A percentile compares a stretch with the other conserved stretches of the same genome.
Conservation (phyloP, 805 yeast species). For the Peterozyma xylosa region DNA sequence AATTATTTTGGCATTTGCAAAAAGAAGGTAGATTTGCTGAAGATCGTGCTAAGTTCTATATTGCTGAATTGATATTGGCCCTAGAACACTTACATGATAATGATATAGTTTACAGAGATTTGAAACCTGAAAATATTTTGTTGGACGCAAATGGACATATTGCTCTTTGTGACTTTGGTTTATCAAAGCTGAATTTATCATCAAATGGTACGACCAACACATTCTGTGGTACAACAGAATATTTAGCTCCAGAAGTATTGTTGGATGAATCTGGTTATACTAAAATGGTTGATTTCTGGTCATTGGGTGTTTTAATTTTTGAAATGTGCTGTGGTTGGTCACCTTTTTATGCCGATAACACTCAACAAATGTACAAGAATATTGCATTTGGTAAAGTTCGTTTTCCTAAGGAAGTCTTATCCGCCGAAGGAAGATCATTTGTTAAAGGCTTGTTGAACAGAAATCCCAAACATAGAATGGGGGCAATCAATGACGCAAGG, state of each 20-base stretch:
- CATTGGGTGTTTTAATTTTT: slow-evolving; percentile 90
- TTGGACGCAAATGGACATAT: slow-evolving; percentile 96
- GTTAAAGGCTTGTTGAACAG: slow-evolving; percentile 93
- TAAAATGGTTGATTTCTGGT: slow-evolving; percentile 99
- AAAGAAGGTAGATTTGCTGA: slow-evolving; percentile 92
- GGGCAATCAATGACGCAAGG: slow-evolving; percentile 85
- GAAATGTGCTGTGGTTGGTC: slow-evolving; percentile 99
- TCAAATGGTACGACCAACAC: slow-evolving; percentile 90
- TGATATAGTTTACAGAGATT: slow-evolving; percentile 92
- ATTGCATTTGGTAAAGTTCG: slow-evolving; percentile 97
- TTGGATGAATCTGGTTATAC: slow-evolving; percentile 96
- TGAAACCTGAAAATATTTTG: slow-evolving; percentile 93
- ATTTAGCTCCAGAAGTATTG: slow-evolving; percentile 93
- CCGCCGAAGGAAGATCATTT: slow-evolving; percentile 89
- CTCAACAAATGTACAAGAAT: slow-evolving; percentile 98
- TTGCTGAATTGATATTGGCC: slow-evolving; percentile 91
- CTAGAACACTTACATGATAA: slow-evolving; percentile 92
- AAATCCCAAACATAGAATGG: slow-evolving; percentile 92
- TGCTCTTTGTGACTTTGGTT: slow-evolving; percentile 95
- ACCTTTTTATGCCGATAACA: slow-evolving; percentile 95
- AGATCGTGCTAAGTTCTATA: slow-evolving; percentile 92
- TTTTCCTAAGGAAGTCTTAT: slow-evolving; percentile 91
- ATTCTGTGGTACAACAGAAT: slow-evolving; percentile 97
- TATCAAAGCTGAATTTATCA: slow-evolving; percentile 85
- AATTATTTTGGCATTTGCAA: slow-evolving; percentile 93